Evolutionary conservation across 169 alveolate species (phyloP), one percentile per base, ranked within the genome.

Genomic region (Plasmodium relictum): DNA sequence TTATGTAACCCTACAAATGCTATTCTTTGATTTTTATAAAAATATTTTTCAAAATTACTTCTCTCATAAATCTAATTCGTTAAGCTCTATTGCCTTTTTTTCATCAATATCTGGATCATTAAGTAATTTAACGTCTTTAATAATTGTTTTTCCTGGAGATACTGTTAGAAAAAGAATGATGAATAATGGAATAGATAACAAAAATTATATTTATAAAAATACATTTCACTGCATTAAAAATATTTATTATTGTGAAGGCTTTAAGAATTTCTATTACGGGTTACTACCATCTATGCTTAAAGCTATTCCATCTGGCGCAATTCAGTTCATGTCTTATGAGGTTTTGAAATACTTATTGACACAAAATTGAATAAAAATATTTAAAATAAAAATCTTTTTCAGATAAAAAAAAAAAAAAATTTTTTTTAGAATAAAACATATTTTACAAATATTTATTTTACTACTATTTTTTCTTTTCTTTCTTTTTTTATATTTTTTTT

Each of bases 141-240:
- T 89, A n/a, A 70, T 92, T 39, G 94, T 93, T 39, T 89, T 80
- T 48, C 93, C 96, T 69, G 96, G 96, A 26, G 98, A 96, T 73
- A 96, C 98, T 4, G 96, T 95, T 37, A 86, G 98, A 63, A 96
- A 96, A 86, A 88, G 98, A 56, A 93, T 96, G 94, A 96, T 96
- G 97, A 93, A 92, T 83, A 95, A 96, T 86, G 98, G 97, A 26
- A 94, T 96, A 24, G 95, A 96, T 66, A 95, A 95, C 52, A 93
- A 93, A 44, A 88, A 92, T 39, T 88, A 73, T 72, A 74, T 95
- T 16, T 95, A 95, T 92, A 93, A 92, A 78, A 87, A 76, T 52
- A 80, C 97, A 26, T 52, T 93, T 1, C 93, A 91, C 54, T 94
- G 96, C 48, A 88, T 94, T 70, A 94, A 88, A 80, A 61, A 80